Evolutionary conservation across 129 eudicot genomes (phyloP).

Genomic region (Chrysanthemum makinoi): DNA sequence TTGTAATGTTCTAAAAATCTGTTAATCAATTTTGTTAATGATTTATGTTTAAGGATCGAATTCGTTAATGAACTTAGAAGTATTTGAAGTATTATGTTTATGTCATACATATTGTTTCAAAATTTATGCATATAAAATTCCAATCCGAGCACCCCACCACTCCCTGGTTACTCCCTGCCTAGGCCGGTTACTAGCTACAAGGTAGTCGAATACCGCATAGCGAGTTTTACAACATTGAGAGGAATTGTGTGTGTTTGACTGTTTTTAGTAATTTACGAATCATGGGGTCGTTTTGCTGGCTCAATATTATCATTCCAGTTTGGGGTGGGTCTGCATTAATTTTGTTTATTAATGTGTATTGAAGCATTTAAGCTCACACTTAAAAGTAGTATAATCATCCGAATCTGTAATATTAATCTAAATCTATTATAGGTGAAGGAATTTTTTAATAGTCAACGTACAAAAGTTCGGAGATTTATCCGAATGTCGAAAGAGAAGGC

Average conservation of each 20-base stretch:
- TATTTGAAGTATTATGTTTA: too few species aligned
- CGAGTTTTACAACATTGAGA: too few species aligned
- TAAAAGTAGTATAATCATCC: constrained; percentile 1
- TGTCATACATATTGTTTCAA: too few species aligned
- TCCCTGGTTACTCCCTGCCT: too few species aligned
- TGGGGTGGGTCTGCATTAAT: neutral
- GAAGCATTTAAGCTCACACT: neutral
- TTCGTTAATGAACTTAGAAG: too few species aligned
- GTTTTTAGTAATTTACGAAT: neutral
- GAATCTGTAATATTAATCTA: neutral
- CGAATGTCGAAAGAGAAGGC: constrained; percentile 77
- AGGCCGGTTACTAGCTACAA: too few species aligned
- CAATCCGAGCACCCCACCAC: too few species aligned
- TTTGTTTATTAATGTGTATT: neutral
- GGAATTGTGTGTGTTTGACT: neutral
- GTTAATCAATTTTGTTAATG: too few species aligned
- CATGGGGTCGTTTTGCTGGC: neutral
- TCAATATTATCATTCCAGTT: neutral
- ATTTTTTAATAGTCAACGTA: constrained; percentile 65
- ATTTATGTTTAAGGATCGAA: too few species aligned
- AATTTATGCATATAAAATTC: too few species aligned
- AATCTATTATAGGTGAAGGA: constrained; percentile 62
- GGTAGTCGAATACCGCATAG: too few species aligned
- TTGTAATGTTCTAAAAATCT: too few species aligned
- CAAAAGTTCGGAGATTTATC: constrained; percentile 75